Conservation (phyloP, 495 filamentous ascomycete species). For the Podospora pseudoanserina region DNA sequence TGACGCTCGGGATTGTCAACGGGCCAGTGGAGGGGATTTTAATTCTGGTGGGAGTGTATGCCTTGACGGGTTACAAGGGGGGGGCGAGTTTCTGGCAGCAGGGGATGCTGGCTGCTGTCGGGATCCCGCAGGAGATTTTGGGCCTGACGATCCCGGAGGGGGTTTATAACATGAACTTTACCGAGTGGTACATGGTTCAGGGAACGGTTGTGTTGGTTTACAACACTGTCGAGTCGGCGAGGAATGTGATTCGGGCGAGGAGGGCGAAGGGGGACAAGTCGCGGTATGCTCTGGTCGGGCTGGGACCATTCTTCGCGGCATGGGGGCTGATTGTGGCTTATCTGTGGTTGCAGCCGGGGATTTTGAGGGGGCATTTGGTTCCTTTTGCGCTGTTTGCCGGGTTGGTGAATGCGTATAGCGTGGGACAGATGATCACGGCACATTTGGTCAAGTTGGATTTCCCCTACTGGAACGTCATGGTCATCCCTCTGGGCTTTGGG, state of each 20-base stretch:
- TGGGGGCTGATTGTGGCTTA: slow-evolving; percentile 76
- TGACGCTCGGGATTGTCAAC: slow-evolving; percentile 87
- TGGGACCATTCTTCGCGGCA: slow-evolving; percentile 69
- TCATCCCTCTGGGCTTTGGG: slow-evolving; percentile 62
- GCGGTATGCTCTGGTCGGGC: slow-evolving; percentile 69
- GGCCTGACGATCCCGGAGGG: slow-evolving; percentile 57
- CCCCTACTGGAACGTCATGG: slow-evolving; percentile 82
- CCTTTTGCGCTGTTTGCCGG: slow-evolving; percentile 86
- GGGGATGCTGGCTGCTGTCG: slow-evolving; percentile 67
- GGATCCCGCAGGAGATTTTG: slow-evolving; percentile 54
- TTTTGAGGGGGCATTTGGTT: slow-evolving; percentile 75
- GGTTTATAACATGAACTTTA: slow-evolving; percentile 76
- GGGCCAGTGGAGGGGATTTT: slow-evolving; percentile 94
- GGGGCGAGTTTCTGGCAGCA: slow-evolving; percentile 91
- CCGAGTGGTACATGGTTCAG: slow-evolving; percentile 91
- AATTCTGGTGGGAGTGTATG: slow-evolving; percentile 76
- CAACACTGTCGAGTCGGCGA: slow-evolving; percentile 71
- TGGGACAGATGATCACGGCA: slow-evolving; percentile 91
- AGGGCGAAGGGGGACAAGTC: slow-evolving; percentile 66
- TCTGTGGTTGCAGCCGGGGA: slow-evolving; percentile 75
- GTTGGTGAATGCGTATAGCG: slow-evolving; percentile 85
- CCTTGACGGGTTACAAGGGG: slow-evolving; percentile 77
- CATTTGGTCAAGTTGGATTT: slow-evolving; percentile 82
- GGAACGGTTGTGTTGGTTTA: slow-evolving; percentile 76
- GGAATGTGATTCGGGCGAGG: slow-evolving; percentile 78